Conservation (phyloP, 2,329 filamentous ascomycete species). For the Fonsecaea pugnacius region DNA sequence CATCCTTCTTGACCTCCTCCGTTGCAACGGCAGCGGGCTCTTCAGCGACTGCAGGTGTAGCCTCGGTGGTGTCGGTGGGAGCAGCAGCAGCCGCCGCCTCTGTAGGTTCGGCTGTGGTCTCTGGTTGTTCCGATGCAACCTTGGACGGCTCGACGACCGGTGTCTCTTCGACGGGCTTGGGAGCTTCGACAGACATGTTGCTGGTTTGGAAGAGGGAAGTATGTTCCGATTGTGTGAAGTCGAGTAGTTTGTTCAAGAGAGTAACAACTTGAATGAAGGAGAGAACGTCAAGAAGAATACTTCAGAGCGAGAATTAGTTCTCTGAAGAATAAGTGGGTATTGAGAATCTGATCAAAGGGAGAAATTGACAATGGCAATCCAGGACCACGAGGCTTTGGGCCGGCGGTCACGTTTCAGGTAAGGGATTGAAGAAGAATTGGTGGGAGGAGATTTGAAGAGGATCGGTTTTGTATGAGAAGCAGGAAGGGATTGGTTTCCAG, state of each 20-base stretch:
- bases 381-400: conserved; percentile 23
- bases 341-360: conserved; percentile 28
- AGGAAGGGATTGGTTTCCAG: conserved; percentile 20
- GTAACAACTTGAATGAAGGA: conserved; percentile 39
- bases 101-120: conserved; percentile 37
- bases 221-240: conserved; percentile 35
- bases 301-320: conserved; percentile 30
- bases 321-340: conserved; percentile 19
- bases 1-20: conserved; percentile 52
- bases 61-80: conserved; percentile 35
- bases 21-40: conserved; percentile 44
- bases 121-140: conserved; percentile 42
- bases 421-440: conserved; percentile 35
- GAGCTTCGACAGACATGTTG: conserved; percentile 71
- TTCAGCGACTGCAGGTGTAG: conserved; percentile 36
- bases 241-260: conserved; percentile 43
- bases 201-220: conserved; percentile 3
- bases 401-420: conserved; percentile 24
- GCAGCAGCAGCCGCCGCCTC: conserved; percentile 35
- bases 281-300: conserved; percentile 14
- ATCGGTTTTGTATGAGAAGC: conserved; percentile 7
- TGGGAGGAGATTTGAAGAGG: conserved; percentile 36
- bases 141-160: conserved; percentile 44
- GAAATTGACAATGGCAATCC: conserved; percentile 35
- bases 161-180: conserved; percentile 70